Evolutionary conservation across 352 stramenopile species (phyloP).

Genomic region (Pythium pyrilobum): DNA sequence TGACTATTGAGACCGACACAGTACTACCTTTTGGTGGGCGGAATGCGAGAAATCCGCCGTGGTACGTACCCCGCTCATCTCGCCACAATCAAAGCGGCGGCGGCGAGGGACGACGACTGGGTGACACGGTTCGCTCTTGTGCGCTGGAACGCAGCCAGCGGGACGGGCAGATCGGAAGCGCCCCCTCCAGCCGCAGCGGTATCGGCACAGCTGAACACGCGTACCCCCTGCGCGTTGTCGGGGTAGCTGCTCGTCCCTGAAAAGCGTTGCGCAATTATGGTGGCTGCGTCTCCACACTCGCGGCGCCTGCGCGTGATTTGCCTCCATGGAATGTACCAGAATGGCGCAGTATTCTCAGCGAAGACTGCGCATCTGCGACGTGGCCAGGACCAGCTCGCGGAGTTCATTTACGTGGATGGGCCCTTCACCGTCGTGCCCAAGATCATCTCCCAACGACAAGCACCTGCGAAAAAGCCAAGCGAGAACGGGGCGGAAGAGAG

Average conservation of each 20-base stretch:
- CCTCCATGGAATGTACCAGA: slow-evolving; percentile 86
- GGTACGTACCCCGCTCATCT: too few relatives aligned
- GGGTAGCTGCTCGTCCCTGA: not conserved
- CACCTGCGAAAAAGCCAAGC: slow-evolving; percentile 5
- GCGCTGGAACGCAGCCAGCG: too few relatives aligned
- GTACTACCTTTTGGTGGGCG: too few relatives aligned
- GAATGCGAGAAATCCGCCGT: too few relatives aligned
- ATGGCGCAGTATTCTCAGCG: slow-evolving; percentile 48
- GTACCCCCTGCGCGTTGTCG: too few relatives aligned
- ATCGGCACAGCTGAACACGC: too few relatives aligned
- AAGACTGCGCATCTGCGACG: slow-evolving; percentile 64
- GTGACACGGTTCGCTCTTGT: too few relatives aligned
- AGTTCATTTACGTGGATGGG: slow-evolving; percentile 71
- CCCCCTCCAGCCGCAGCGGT: too few relatives aligned
- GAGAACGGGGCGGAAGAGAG: not conserved
- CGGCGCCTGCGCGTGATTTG: slow-evolving; percentile 61
- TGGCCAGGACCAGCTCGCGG: slow-evolving; percentile 26
- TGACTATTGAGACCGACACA: too few relatives aligned
- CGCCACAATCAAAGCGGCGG: too few relatives aligned
- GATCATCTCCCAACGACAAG: slow-evolving; percentile 48
- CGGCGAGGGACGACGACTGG: too few relatives aligned
- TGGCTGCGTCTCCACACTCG: slow-evolving; percentile 14
- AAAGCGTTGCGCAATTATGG: not conserved
- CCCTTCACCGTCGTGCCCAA: slow-evolving; percentile 70
- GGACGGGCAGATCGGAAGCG: too few relatives aligned